A percentile compares a stretch with the other conserved stretches of the same genome.
These are phyloP conservation scores for Zizania latifolia DNA, from an alignment of 176 grass and related monocot genomes.

Conservation along the genomic window DNA sequence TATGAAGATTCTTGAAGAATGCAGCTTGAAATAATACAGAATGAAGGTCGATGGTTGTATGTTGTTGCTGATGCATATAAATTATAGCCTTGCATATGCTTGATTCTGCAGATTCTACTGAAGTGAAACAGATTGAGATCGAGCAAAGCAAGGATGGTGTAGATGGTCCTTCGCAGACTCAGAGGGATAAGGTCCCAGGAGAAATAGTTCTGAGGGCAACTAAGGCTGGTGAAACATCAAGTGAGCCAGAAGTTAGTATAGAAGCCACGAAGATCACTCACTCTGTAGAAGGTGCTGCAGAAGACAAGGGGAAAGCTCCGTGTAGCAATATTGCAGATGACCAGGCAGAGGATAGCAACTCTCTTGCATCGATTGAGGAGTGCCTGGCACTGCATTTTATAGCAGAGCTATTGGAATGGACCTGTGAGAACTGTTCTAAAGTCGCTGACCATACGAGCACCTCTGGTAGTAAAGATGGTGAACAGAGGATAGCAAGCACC, in stretches of 20 bases:
- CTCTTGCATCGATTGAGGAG: slow-evolving; percentile 19
- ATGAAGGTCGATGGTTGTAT: slow-evolving; percentile 40
- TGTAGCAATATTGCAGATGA: background rate
- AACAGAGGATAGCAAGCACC: background rate
- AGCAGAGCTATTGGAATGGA: background rate
- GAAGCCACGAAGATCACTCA: no score
- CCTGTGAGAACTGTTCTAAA: slow-evolving; percentile 26
- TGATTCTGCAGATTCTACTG: slow-evolving; percentile 42
- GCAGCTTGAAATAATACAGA: slow-evolving; percentile 3
- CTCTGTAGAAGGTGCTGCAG: background rate
- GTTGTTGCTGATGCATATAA: slow-evolving; percentile 30
- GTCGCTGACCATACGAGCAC: background rate
- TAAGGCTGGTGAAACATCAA: no score
- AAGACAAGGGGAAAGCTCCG: slow-evolving; percentile 14
- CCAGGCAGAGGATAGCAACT: background rate
- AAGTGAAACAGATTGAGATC: slow-evolving; percentile 1
- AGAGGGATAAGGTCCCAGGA: slow-evolving; percentile 3
- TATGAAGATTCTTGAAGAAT: slow-evolving; percentile 2
- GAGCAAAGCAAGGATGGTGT: slow-evolving; percentile 30
- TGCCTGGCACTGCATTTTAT: slow-evolving; percentile 16
- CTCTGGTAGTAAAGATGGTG: slow-evolving; percentile 2
- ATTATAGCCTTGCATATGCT: slow-evolving; percentile 21
- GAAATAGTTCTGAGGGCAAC: no score
- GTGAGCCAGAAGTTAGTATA: no score
- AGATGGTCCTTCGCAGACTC: slow-evolving; percentile 14